Base-by-base conservation (phyloP, 495 filamentous ascomycete genomes). In the Aspergillus bertholletiae region DNA sequence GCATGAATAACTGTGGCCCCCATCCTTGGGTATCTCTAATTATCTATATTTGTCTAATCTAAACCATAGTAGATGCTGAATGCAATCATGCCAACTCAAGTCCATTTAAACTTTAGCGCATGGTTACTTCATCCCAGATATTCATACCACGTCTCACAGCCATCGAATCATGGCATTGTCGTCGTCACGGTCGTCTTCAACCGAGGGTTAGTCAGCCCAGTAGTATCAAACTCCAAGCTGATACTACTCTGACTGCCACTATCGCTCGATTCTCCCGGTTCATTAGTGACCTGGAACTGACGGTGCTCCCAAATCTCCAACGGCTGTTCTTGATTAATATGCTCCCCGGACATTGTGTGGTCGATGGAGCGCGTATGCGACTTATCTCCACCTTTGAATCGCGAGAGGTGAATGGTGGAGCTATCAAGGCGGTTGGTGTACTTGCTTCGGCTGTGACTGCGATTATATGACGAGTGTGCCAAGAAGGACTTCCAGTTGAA, bases 401-500 rank as follows among this genome's bases (percentile, higher is more conserved):
- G 48, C 3, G 57, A 59, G 1, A 55, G 52, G 28, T 51, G 51
- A 34, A 55, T 47, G 24, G 48, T 49, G 3, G 51, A 54, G 30
- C 49, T 61, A 35, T 54, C 41, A 12, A 53, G 41, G 12, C 50
- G 53, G 1, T 17, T 51, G 27, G 41, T 44, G 18, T 54, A 49
- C 17, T 49, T 61, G 30, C 34, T 56, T 28, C 41, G 50, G 45
- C 30, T 51, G 35, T 45, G 50, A 15, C 40, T 54, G 35, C 50
- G 50, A 15, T 53, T 44, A 26, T 51, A 53, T 12, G 49, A 51
- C 12, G 49, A 53, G 22, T 51, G 30, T 47, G 40, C 39, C 35
- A 61, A 34, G 46, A 61, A 61, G 1, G 49, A 26, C 35, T 45
- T 51, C 44, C 28, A 37, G 52, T 55, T 53, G 32, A 84, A 80